A percentile compares a stretch with the other conserved stretches of the same genome.
Conservation (phyloP, 2,329 filamentous ascomycete genomes). For the Dactylellina haptotyla region DNA sequence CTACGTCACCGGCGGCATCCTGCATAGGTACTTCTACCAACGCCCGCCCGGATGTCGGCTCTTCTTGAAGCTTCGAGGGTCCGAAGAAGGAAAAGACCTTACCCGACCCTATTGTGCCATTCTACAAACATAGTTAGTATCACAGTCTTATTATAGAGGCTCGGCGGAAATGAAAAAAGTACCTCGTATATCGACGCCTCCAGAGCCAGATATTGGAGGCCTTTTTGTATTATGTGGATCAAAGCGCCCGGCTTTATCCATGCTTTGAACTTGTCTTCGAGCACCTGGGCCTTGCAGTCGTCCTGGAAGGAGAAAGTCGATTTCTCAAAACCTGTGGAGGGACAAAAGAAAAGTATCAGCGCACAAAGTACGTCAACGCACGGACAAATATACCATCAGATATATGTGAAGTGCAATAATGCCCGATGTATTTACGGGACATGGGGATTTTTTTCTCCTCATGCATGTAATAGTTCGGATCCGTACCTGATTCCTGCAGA, state of each 20-base stretch:
- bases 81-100: slow-evolving; percentile 48
- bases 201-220: slow-evolving; percentile 42
- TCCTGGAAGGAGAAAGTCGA: slow-evolving; percentile 53
- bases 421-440: slow-evolving; percentile 32
- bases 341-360: slow-evolving; percentile 3
- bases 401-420: slow-evolving; percentile 29
- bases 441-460: slow-evolving; percentile 18
- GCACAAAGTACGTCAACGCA: slow-evolving; percentile 29
- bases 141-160: neutral
- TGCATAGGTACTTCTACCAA: slow-evolving; percentile 24
- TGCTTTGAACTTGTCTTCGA: slow-evolving; percentile 49
- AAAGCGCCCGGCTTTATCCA: slow-evolving; percentile 48
- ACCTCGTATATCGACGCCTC: slow-evolving; percentile 48
- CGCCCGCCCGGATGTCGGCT: slow-evolving; percentile 2
- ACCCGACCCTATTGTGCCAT: slow-evolving; percentile 38
- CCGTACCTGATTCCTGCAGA: slow-evolving; percentile 55
- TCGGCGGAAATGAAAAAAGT: neutral
- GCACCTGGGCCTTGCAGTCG: slow-evolving; percentile 44
- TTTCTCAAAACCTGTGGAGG: slow-evolving; percentile 40
- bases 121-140: slow-evolving; percentile 21
- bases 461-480: slow-evolving; percentile 41
- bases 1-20: slow-evolving; percentile 41
- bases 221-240: slow-evolving; percentile 51
- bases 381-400: slow-evolving; percentile 17
- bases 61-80: slow-evolving; percentile 24